Evolutionary conservation across 1,139 yeast genomes (phyloP), one percentile per base, ranked within the genome.

Genomic region (Magnusiomyces sp.): DNA sequence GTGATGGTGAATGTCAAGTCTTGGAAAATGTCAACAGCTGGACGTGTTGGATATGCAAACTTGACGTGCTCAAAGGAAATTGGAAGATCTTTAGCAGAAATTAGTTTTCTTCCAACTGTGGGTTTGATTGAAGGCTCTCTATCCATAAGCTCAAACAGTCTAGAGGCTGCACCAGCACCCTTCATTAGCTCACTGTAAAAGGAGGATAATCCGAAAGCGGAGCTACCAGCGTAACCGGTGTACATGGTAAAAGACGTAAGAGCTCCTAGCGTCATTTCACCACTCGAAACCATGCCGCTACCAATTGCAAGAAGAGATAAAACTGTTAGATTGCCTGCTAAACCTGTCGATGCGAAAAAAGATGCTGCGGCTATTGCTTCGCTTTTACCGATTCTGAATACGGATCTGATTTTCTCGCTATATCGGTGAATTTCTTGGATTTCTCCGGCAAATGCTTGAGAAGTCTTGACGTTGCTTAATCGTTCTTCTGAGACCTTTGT

Each of bases 101-200:
- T 67, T 48, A 62, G 57, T 47, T 71, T 74, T 19, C 63, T 57
- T 29, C 97, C 97, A 37, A 69, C 60, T 2, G 83, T 75, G 11
- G 88, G 78, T 37, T 77, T 72, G 43, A 90, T 87, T 31, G 68
- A 62, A 2, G 96, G 92, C 52, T 80, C 70, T 64, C 83, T 77
- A 58, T 89, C 96, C 47, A 83, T 76, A 46, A 92, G 72, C 66
- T 92, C 97, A 69, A 92, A 92, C 49, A 92, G 71, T 55, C 98
- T 75, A 50, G 95, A 85, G 0, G 97, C 94, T 0, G 97, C 97
- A 54, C 98, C 98, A 6, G 90, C 83, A 46, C 97, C 97, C 69
- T 90, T 92, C 95, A 92, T 90, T 53, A 90, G 70, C 63, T 92
- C 97, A 1, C 95, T 83, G 62, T 89, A 90, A 64, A 90, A 90